These are phyloP conservation scores for Tetracladium maxilliforme DNA, from an alignment of 2,329 filamentous ascomycete species.

Conservation along the genomic window DNA sequence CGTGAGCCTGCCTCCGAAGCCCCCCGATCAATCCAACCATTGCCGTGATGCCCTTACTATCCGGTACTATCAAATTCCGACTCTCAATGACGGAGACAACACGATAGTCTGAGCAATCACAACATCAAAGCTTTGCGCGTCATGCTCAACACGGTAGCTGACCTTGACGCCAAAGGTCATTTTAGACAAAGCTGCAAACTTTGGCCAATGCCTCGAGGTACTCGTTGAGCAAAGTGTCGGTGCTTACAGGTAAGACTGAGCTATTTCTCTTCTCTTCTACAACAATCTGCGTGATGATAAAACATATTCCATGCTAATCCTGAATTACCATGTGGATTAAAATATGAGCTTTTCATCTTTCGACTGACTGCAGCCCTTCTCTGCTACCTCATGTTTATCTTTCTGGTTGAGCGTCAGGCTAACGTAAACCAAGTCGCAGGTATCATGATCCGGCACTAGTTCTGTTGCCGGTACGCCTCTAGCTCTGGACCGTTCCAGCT, in stretches of 20 bases:
- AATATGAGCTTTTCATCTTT: slow-evolving; percentile 72
- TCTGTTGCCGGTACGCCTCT: slow-evolving; percentile 25
- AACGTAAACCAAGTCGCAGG: background rate
- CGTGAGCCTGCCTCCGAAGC: slow-evolving; percentile 3
- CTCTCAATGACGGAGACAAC: slow-evolving; percentile 15
- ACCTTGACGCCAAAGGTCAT: slow-evolving; percentile 5
- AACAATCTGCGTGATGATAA: slow-evolving; percentile 42
- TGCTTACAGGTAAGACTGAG: slow-evolving; percentile 6
- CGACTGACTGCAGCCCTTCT: slow-evolving; percentile 43
- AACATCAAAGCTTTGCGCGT: slow-evolving; percentile 19
- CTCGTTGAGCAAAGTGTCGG: slow-evolving; percentile 12
- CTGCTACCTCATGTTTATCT: slow-evolving; percentile 13
- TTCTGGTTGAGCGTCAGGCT: slow-evolving; percentile 4
- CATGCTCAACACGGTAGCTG: slow-evolving; percentile 15
- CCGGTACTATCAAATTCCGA: slow-evolving; percentile 32
- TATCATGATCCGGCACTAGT: background rate
- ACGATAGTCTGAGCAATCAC: too few species aligned
- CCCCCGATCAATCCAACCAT: slow-evolving; percentile 4
- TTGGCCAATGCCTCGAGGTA: slow-evolving; percentile 6
- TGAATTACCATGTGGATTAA: slow-evolving; percentile 53
- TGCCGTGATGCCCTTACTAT: slow-evolving; percentile 24
- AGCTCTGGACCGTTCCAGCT: slow-evolving; percentile 40
- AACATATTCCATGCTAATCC: slow-evolving; percentile 68
- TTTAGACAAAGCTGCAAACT: slow-evolving; percentile 10
- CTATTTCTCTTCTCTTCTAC: slow-evolving; percentile 9